These are phyloP conservation scores for Plasmodium reichenowi DNA, from an alignment of 169 alveolate species.

Conservation along the genomic window DNA sequence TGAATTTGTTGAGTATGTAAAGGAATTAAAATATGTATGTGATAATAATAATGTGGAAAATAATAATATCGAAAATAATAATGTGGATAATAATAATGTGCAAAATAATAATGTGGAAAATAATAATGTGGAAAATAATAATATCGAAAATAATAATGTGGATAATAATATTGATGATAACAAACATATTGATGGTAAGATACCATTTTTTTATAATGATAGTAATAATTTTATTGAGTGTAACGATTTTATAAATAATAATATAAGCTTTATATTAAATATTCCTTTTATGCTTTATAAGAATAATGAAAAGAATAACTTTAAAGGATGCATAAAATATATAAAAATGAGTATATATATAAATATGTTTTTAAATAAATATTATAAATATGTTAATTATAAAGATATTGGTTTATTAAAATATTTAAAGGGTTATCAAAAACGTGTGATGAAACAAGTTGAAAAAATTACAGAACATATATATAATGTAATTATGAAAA, in stretches of 20 bases:
- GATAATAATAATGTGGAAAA: too few relatives aligned
- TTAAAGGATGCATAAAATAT: constrained; percentile 35
- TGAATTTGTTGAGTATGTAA: constrained; percentile 9
- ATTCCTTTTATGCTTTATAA: constrained; percentile 47
- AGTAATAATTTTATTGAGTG: not conserved
- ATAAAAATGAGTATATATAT: constrained; percentile 22
- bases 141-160: too few relatives aligned
- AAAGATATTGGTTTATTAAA: not conserved
- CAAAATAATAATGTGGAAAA: too few relatives aligned
- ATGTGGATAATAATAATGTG: too few relatives aligned
- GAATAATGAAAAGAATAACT: constrained; percentile 51
- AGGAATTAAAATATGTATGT: constrained; percentile 9
- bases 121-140: too few relatives aligned
- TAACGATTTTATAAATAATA: not conserved
- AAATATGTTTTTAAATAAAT: constrained; percentile 11
- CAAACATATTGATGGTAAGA: too few relatives aligned
- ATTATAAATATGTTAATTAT: not conserved
- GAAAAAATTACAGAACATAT: constrained; percentile 24
- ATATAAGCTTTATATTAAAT: constrained; percentile 28
- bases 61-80: too few relatives aligned
- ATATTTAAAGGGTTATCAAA: constrained; percentile 34
- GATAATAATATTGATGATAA: not conserved
- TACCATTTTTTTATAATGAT: too few relatives aligned
- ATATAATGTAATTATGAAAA: constrained; percentile 28
- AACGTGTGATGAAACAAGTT: constrained; percentile 32